These are phyloP conservation scores for Cyclostephanos invisitatus DNA, from an alignment of 108 stramenopile species.

Conservation along the genomic window DNA sequence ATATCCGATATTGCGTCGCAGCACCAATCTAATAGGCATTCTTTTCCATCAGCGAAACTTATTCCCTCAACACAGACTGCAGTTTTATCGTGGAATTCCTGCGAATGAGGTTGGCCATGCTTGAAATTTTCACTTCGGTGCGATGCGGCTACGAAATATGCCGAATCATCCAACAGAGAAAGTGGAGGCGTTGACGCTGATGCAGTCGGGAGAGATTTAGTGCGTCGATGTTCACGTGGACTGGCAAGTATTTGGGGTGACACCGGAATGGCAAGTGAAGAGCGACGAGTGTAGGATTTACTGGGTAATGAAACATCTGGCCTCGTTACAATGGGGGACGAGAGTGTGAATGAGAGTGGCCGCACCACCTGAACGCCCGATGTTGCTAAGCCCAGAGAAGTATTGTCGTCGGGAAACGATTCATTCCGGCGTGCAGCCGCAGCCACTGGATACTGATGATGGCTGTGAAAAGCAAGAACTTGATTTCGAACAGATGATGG, in stretches of 20 bases:
- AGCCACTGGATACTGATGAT: neutral
- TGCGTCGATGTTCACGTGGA: constrained; percentile 4
- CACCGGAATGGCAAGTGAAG: neutral
- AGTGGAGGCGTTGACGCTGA: neutral
- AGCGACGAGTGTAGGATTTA: neutral
- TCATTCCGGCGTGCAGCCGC: neutral
- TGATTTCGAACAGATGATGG: constrained; percentile 6
- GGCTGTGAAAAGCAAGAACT: neutral
- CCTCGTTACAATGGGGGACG: constrained; percentile 6
- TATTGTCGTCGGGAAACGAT: neutral
- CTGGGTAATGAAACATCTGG: neutral
- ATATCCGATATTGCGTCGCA: neutral
- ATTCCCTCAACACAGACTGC: constrained; percentile 4
- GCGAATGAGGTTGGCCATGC: neutral
- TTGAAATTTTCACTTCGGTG: neutral
- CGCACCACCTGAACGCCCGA: constrained; percentile 3
- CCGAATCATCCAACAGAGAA: neutral
- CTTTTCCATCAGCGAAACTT: constrained; percentile 3
- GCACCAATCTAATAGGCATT: constrained; percentile 18
- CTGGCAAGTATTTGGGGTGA: neutral
- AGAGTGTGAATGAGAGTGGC: constrained; percentile 7
- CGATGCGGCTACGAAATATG: neutral
- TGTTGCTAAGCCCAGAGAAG: neutral
- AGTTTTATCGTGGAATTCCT: neutral
- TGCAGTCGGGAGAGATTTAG: neutral